phyloP scores from a whole-genome alignment of 2,329 filamentous ascomycete genomes.

The Epichloe glyceriae region DNA sequence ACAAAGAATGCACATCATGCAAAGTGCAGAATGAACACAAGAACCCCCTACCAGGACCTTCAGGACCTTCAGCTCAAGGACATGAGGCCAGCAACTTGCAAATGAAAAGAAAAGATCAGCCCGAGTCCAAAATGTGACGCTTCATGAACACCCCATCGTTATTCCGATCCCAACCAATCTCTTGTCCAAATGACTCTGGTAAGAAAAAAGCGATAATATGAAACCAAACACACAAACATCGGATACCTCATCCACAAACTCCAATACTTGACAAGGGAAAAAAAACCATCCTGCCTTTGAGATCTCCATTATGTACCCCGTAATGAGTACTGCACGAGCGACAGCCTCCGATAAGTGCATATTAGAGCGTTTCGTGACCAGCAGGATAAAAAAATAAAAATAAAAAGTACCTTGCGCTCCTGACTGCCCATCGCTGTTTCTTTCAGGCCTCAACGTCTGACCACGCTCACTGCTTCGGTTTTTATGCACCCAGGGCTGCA shows the following conservation, averaged over 20 bases:
- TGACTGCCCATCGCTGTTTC: too few relatives aligned
- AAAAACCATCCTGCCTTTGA: background rate
- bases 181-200: background rate
- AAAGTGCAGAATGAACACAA: background rate
- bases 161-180: background rate
- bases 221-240: background rate
- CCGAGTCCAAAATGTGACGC: background rate
- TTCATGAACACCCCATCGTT: background rate
- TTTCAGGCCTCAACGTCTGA: too few relatives aligned
- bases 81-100: background rate
- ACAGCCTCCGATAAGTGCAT: background rate
- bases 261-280: background rate
- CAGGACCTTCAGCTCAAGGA: background rate
- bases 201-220: background rate
- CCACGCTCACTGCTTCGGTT: background rate
- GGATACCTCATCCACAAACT: background rate
- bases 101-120: background rate
- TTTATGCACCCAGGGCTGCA: slow-evolving; percentile 28
- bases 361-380: background rate
- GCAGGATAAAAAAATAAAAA: background rate
- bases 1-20: background rate
- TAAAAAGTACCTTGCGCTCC: too few relatives aligned
- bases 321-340: background rate
- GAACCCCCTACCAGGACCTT: background rate
- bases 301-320: background rate